These are phyloP conservation scores for Leccinum subgranulosum DNA, from an alignment of 768 basidiomycete species.

Conservation along the genomic window DNA sequence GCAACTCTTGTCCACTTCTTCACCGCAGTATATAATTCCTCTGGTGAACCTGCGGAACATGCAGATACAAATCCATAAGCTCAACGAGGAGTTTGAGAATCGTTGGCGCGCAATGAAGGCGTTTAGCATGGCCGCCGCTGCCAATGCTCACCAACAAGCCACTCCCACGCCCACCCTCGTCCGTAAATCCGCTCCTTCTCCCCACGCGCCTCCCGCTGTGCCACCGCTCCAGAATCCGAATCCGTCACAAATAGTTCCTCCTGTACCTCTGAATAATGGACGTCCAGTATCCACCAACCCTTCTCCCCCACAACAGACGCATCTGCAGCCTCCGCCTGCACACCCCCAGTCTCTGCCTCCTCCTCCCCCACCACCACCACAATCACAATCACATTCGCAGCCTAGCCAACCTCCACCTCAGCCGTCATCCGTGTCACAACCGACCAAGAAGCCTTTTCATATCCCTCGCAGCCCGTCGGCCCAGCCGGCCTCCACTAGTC, in stretches of 20 bases:
- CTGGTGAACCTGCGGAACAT: conserved; percentile 43
- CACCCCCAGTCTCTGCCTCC: conserved; percentile 9
- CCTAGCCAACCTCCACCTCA: conserved; percentile 8
- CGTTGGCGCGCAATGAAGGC: conserved; percentile 26
- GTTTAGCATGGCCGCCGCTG: conserved; percentile 1
- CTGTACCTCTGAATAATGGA: conserved; percentile 24
- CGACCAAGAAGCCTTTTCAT: conserved; percentile 16
- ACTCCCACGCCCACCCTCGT: background rate
- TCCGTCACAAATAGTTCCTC: conserved; percentile 16
- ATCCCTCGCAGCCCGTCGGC: conserved; percentile 24
- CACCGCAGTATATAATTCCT: conserved; percentile 33
- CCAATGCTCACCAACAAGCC: conserved; percentile 6
- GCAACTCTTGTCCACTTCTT: conserved; percentile 16
- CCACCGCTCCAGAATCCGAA: conserved; percentile 21
- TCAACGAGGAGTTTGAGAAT: conserved; percentile 39
- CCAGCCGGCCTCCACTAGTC: conserved; percentile 7
- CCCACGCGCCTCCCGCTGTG: conserved; percentile 7
- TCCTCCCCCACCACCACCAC: background rate
- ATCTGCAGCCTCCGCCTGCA: conserved; percentile 3
- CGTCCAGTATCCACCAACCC: conserved; percentile 32
- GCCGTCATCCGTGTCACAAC: conserved; percentile 4
- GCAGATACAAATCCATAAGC: conserved; percentile 39
- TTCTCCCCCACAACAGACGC: conserved; percentile 11
- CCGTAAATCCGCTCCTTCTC: conserved; percentile 6
- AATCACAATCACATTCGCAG: conserved; percentile 11